Percentiles rank a stretch among this genome's conserved stretches.
Evolutionary conservation across 78 protist species (phyloP).

Genomic region (Mastigamoeba balamuthi): DNA sequence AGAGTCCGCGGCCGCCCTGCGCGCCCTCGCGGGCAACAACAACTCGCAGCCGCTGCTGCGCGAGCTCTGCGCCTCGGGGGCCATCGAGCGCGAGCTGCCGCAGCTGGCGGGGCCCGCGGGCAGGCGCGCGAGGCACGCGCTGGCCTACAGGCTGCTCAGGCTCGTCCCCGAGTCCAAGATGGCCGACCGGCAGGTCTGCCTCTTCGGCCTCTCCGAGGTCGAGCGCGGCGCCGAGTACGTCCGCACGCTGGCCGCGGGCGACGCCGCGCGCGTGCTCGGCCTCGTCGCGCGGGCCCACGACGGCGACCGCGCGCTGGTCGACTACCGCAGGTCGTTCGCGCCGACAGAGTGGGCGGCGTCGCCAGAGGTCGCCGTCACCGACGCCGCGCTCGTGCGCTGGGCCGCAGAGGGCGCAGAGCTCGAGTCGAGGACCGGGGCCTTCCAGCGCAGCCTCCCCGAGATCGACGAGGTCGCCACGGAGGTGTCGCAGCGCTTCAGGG

Average conservation of each 20-base stretch:
- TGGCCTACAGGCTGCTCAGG: background rate
- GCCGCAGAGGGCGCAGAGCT: background rate
- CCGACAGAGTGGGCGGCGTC: constrained; percentile 1
- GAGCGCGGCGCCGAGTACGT: background rate
- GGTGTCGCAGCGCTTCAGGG: background rate
- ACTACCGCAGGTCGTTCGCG: constrained; percentile 16
- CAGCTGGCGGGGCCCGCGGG: too few relatives aligned
- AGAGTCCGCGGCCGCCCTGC: too few relatives aligned
- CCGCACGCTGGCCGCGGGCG: background rate
- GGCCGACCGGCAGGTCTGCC: background rate
- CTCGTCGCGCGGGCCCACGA: constrained; percentile 22
- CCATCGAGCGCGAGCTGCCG: too few relatives aligned
- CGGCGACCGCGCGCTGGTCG: constrained; percentile 26
- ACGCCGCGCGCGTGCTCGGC: background rate
- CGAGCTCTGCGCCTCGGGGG: too few relatives aligned
- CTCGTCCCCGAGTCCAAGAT: background rate
- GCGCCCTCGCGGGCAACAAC: too few relatives aligned
- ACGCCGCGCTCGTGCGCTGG: background rate
- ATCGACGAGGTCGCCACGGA: constrained; percentile 20
- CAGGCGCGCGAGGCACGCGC: too few relatives aligned
- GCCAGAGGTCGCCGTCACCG: background rate
- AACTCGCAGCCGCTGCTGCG: too few relatives aligned
- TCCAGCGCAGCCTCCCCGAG: constrained; percentile 33
- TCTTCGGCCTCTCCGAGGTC: background rate
- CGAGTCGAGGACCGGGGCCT: constrained; percentile 13